Evolutionary conservation across 2,329 filamentous ascomycete genomes (phyloP).

Genomic region (Pseudocercospora cruenta): DNA sequence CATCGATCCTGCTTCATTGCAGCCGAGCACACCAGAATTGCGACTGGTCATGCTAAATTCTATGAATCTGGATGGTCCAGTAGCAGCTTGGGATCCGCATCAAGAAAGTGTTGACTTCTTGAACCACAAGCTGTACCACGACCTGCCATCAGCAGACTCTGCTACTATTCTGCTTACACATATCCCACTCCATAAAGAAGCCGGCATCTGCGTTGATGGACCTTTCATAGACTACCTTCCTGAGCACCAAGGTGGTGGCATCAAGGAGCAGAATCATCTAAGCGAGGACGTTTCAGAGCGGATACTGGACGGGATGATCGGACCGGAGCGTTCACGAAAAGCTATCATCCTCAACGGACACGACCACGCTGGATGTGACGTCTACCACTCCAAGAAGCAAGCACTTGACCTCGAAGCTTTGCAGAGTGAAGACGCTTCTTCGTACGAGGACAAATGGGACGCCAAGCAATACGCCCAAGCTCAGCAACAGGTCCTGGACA

Average conservation of each 20-base stretch:
- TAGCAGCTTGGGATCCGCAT: slow-evolving; percentile 68
- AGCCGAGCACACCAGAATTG: slow-evolving; percentile 62
- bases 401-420: slow-evolving; percentile 23
- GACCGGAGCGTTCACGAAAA: slow-evolving; percentile 70
- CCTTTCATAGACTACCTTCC: slow-evolving; percentile 82
- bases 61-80: slow-evolving; percentile 90
- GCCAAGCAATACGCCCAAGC: slow-evolving; percentile 22
- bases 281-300: slow-evolving; percentile 68
- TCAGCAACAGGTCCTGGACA: slow-evolving; percentile 14
- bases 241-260: slow-evolving; percentile 63
- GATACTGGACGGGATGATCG: slow-evolving; percentile 83
- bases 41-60: slow-evolving; percentile 86
- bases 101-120: slow-evolving; percentile 73
- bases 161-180: slow-evolving; percentile 87
- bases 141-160: slow-evolving; percentile 31
- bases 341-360: slow-evolving; percentile 90
- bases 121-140: slow-evolving; percentile 25
- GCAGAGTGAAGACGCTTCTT: neutral
- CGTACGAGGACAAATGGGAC: slow-evolving; percentile 27
- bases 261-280: slow-evolving; percentile 91
- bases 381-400: slow-evolving; percentile 61
- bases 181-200: slow-evolving; percentile 82
- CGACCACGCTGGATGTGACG: slow-evolving; percentile 93
- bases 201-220: slow-evolving; percentile 79
- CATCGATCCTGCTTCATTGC: slow-evolving; percentile 3